Evolutionary conservation across 164 flowering plant species (phyloP), one percentile per base, ranked within the genome.

Genomic region (Macadamia tetraphylla): DNA sequence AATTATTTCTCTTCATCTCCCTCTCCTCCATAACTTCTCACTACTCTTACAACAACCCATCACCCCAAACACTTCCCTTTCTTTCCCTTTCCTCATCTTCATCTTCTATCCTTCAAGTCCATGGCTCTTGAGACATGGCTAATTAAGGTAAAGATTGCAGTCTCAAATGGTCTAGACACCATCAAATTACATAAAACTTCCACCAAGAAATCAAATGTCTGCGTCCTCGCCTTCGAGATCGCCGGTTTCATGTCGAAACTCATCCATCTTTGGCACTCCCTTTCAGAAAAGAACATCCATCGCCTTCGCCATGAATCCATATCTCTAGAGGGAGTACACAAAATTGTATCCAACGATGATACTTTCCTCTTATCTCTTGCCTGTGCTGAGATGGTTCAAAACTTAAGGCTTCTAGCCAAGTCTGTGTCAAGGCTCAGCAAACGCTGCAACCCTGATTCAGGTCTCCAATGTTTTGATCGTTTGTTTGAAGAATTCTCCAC

Each of bases 51-150:
- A 23, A 59, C 51, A 14, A 42, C 62, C 62, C 62, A 23, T 29
- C 55, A 53, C 11, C 17, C 61, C 40, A 40, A 62, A 17, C 58
- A 67, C 12, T 57, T 48, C 30, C 43, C 17, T 44, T 43, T 57
- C 62, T 48, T 12, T 55, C 65, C 29, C 59, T 60, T 40, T 58
- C 52, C 31, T 40, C 63, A n/a, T 15, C 46, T 40, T 57, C 67
- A 51, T 44, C 63, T 35, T 35, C 63, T 61, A 44, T 63, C 9
- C 23, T 23, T 67, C 62, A 42, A 58, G 31, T 40, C 35, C 65
- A 92, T 92, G 98, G 94, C 91, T 62, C 87, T 82, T 1, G 93
- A 92, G 67, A 78, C 89, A 29, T 89, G 89, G 95, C 74, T 91
- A 6, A 63, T 84, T 63, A 91, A 88, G 71, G 88, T 88, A 10